phyloP scores from a whole-genome alignment of 345 rosid genomes.

The Eucalyptus decipiens region DNA sequence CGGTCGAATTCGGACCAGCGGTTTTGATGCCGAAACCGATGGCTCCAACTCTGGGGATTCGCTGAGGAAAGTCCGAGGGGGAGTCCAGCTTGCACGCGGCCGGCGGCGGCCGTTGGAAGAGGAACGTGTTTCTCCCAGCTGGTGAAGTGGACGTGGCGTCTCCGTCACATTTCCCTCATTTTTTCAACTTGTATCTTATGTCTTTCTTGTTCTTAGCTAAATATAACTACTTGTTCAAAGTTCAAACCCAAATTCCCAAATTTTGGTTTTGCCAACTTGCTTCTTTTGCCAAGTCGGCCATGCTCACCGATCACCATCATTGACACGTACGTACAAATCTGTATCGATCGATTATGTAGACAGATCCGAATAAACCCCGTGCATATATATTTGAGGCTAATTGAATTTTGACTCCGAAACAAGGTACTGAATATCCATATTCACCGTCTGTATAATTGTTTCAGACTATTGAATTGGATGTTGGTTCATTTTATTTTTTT shows the following conservation, averaged over 20 bases:
- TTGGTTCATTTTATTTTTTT: not conserved
- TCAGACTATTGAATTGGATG: not conserved
- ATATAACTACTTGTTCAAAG: not conserved
- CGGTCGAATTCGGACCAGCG: not conserved
- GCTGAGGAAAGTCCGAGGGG: not conserved
- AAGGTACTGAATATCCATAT: not conserved
- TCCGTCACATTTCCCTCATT: not conserved
- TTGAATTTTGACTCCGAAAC: not conserved
- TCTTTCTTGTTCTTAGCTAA: not conserved
- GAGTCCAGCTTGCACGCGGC: not conserved
- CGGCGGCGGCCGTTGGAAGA: not conserved
- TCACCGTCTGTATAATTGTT: not conserved
- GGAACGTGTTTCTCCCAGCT: not conserved
- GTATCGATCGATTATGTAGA: not conserved
- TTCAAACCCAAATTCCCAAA: not conserved
- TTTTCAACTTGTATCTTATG: not conserved
- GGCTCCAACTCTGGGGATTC: not conserved
- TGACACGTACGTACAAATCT: not conserved
- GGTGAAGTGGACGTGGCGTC: not conserved
- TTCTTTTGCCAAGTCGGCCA: not conserved
- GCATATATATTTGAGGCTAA: not conserved
- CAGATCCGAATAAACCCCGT: not conserved
- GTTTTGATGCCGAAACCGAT: not conserved
- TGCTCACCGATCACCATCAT: not conserved
- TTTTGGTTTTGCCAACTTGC: not conserved